Evolutionary conservation across 768 basidiomycete species (phyloP).

Genomic region (Dentipellis sp.): DNA sequence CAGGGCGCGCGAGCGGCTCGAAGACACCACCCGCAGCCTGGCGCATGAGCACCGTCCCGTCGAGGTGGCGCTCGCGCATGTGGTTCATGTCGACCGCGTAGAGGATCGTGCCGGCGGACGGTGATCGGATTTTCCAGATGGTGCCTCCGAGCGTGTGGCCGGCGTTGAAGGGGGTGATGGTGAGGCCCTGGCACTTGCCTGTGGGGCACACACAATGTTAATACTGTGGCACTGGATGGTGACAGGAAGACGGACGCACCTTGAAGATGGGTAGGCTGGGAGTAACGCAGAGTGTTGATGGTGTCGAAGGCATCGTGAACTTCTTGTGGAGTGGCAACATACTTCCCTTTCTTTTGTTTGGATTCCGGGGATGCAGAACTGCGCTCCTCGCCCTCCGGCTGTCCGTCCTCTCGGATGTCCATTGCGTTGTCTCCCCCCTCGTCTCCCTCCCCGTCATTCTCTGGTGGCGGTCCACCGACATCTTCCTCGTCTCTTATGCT

Average conservation of each 20-base stretch:
- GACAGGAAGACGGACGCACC: slow-evolving; percentile 32
- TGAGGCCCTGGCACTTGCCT: slow-evolving; percentile 86
- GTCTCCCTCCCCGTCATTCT: slow-evolving; percentile 1
- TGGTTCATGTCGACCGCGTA: slow-evolving; percentile 97
- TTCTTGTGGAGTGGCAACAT: slow-evolving; percentile 70
- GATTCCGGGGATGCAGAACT: not conserved
- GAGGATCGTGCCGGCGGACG: slow-evolving; percentile 89
- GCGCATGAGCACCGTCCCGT: slow-evolving; percentile 82
- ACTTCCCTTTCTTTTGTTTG: slow-evolving; percentile 40
- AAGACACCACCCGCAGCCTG: slow-evolving; percentile 69
- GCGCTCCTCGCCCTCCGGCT: slow-evolving; percentile 19
- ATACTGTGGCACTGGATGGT: not conserved
- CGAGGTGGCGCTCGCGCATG: slow-evolving; percentile 90
- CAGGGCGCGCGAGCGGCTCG: slow-evolving; percentile 82
- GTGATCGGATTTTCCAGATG: slow-evolving; percentile 98
- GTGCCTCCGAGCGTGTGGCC: slow-evolving; percentile 95
- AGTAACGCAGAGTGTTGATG: slow-evolving; percentile 87
- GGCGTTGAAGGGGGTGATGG: slow-evolving; percentile 90
- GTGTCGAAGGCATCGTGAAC: slow-evolving; percentile 90
- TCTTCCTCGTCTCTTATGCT: slow-evolving; percentile 70
- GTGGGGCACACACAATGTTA: not conserved
- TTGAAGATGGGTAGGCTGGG: slow-evolving; percentile 91
- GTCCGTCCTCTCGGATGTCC: slow-evolving; percentile 19
- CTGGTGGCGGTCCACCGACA: slow-evolving; percentile 22
- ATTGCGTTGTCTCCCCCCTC: slow-evolving; percentile 18